Evolutionary conservation across 495 filamentous ascomycete species (phyloP), one percentile per base, ranked within the genome.

Genomic region (Tuber magnatum): DNA sequence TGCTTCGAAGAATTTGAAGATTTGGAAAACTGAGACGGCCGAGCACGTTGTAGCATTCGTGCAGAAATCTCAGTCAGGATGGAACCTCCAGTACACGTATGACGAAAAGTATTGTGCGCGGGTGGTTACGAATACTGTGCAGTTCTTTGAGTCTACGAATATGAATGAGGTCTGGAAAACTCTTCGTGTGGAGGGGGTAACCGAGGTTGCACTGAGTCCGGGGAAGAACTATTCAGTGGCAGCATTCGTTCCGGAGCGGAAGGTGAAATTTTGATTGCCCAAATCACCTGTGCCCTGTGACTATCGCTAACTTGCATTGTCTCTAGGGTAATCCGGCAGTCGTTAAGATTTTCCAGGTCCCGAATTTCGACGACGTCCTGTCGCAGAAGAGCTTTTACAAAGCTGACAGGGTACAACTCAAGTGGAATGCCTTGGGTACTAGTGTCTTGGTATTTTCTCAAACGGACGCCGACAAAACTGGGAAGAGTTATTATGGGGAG

Each of bases 341-440:
- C 3, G 93, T 98, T 82, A 97, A 97, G 85, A 92, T 97, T 61
- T 98, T 91, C 85, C 91, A 94, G 81, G 91, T 98, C 71, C 95
- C 95, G 28, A 88, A 92, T 77, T 97, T 97, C 84, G 86, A 84
- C 76, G 84, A 84, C 51, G 88, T 93, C 2, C 90, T 97, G 35
- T 97, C 96, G 18, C 93, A 97, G 84, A 98, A 97, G 91, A 97
- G 90, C 38, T 99, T 99, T 85, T 99, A 92, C 88, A 99, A 99
- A 86, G 95, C 93, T 74, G 95, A 99, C 85, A 97, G 97, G 86
- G 94, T 98, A 48, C 92, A 97, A 85, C 86, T 99, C 78, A 97
- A 97, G 86, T 99, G 95, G 95, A 98, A 97, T 84, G 87, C 88
- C 61, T 87, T 92, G 73, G 95, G 95, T 24, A 97, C 93, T 16